phyloP scores from a whole-genome alignment of 768 basidiomycete species.

The Mrakia frigida region DNA sequence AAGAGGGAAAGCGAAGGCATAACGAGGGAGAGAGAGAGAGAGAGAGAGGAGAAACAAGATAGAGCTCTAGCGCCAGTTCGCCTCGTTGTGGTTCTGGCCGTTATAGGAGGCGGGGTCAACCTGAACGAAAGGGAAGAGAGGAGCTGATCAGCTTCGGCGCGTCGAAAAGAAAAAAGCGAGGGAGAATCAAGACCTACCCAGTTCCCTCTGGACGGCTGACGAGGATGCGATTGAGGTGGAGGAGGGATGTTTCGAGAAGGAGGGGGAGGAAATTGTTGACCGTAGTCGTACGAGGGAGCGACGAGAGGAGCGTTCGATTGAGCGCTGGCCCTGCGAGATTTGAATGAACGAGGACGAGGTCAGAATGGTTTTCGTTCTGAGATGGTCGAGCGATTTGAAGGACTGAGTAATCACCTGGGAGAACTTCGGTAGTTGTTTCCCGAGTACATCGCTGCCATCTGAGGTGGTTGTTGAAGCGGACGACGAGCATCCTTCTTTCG shows the following conservation, averaged over 20 bases:
- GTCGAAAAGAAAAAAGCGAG: neutral
- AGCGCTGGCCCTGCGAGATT: neutral
- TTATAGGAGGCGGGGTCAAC: neutral
- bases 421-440: neutral
- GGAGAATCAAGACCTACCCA: neutral
- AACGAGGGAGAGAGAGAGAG: no score
- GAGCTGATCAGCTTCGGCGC: neutral
- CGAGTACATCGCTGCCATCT: neutral
- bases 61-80: neutral
- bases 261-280: neutral
- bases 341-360: neutral
- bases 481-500: constrained; percentile 12
- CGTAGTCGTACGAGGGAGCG: neutral
- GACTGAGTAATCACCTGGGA: neutral
- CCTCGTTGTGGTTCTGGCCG: constrained; percentile 8
- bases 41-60: neutral
- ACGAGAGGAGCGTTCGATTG: neutral
- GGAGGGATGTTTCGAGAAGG: neutral
- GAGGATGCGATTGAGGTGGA: neutral
- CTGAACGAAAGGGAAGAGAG: neutral
- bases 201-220: neutral
- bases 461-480: neutral
- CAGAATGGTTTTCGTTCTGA: neutral
- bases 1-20: no score
- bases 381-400: neutral